These are phyloP conservation scores for Populus tomentosa DNA, from an alignment of 441 rosid genomes.

Conservation along the genomic window DNA sequence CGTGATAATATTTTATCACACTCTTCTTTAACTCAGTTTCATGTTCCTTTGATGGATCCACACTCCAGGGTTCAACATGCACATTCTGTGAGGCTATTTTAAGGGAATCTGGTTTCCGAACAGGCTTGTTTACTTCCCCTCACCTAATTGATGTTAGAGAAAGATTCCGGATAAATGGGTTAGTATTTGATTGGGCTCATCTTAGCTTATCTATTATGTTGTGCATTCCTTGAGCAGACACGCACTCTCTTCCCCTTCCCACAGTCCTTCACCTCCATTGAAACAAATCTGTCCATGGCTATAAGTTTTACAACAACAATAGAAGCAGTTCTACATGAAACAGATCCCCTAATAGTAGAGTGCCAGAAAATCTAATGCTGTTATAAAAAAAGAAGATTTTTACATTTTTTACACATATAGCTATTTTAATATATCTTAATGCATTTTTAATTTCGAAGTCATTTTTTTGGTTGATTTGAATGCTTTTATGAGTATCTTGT, in stretches of 20 bases:
- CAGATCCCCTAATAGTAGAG: background rate
- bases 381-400: background rate
- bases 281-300: background rate
- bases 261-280: background rate
- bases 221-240: background rate
- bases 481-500: background rate
- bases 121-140: conserved; percentile 89
- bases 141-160: conserved; percentile 95
- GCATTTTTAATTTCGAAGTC: background rate
- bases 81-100: conserved; percentile 80
- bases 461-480: conserved; percentile 11
- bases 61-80: conserved; percentile 84
- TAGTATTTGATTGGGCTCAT: conserved; percentile 22
- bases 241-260: background rate
- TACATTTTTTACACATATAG: background rate
- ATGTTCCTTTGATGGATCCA: conserved; percentile 6
- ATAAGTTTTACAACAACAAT: background rate
- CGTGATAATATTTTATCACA: background rate
- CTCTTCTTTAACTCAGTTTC: conserved; percentile 5
- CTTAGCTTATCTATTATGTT: background rate
- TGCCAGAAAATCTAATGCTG: background rate
- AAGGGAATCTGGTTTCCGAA: conserved; percentile 73
- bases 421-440: background rate
- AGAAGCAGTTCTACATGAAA: background rate
- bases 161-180: conserved; percentile 81